phyloP scores from a whole-genome alignment of 805 yeast species.

The Naumovozyma castellii region DNA sequence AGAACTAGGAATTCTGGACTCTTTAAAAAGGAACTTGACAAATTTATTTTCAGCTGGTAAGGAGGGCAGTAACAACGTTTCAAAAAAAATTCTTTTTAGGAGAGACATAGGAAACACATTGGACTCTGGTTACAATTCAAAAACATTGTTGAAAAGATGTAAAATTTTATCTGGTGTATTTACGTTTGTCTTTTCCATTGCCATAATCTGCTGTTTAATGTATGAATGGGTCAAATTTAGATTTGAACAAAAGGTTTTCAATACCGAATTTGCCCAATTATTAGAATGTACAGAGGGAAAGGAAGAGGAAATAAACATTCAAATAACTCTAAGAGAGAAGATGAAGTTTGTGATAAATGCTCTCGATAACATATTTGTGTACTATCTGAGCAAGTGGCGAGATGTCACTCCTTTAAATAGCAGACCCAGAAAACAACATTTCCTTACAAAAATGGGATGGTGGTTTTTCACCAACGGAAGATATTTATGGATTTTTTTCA shows the following conservation, averaged over 20 bases:
- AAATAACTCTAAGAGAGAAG: not conserved
- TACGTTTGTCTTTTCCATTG: not conserved
- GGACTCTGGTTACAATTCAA: not conserved
- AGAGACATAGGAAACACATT: not conserved
- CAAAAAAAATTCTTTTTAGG: not conserved
- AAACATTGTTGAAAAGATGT: not conserved
- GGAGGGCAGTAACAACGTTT: too few relatives aligned
- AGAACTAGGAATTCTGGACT: not conserved
- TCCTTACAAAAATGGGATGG: too few relatives aligned
- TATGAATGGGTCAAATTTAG: not conserved
- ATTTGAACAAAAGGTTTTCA: not conserved
- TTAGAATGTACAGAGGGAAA: not conserved
- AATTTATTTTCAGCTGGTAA: too few relatives aligned
- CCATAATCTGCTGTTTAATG: not conserved
- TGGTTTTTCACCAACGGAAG: constrained; percentile 12
- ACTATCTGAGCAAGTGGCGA: not conserved
- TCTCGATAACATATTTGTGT: not conserved
- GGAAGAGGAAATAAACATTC: not conserved
- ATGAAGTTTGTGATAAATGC: constrained; percentile 1
- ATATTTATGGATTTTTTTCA: constrained; percentile 7
- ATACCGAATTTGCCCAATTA: not conserved
- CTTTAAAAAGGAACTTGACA: not conserved
- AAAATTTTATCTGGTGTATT: not conserved
- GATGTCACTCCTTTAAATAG: too few relatives aligned
- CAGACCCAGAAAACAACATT: too few relatives aligned